Base-by-base conservation (phyloP, 331 rosid species). In the Cucumis variabilis region DNA sequence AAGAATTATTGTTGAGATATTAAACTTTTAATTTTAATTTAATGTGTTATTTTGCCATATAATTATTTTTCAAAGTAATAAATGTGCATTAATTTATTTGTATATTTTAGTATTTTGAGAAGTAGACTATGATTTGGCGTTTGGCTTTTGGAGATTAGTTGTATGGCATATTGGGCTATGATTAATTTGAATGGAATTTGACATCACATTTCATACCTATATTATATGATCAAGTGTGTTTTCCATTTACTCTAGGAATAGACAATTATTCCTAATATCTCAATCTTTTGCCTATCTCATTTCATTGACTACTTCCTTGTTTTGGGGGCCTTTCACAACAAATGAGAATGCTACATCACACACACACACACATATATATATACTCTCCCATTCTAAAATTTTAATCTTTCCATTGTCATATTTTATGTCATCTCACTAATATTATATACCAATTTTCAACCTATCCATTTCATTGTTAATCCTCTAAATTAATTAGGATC, bases 251-350 rank as follows among this genome's bases (percentile, higher is more conserved):
- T n/a, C 19, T 15, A 69, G 44, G 75, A 73, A 37, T 73, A 10
- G 27, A 73, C 79, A 11, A 75, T 75, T 75, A 75, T 75, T 75
- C 58, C 82, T 24, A 17, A 72, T 72, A 74, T 19, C 81, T 41
- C 81, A 17, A 37, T 70, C 19, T 46, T 23, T 44, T 20, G 4
- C 82, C 28, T 21, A 21, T 46, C 9, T 75, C 14, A 30, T 30
- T 72, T 33, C 24, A 12, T 19, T 72, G 78, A 72, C 78, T 16
- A 30, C 76, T 71, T 71, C 76, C 76, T 30, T 15, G 28, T 69
- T 69, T 69, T 69, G 1, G 9, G 37, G 74, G 41, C 41, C 74
- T 69, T 69, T 27, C 30, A 66, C 71, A 66, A n/a, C 28, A n/a
- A 66, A 65, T 58, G 69, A 65, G 69, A 65, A 68, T n/a, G 37